Evolutionary conservation across 106 monocot species (phyloP), one percentile per base, ranked within the genome.

Genomic region (Dioscorea zingiberensis): DNA sequence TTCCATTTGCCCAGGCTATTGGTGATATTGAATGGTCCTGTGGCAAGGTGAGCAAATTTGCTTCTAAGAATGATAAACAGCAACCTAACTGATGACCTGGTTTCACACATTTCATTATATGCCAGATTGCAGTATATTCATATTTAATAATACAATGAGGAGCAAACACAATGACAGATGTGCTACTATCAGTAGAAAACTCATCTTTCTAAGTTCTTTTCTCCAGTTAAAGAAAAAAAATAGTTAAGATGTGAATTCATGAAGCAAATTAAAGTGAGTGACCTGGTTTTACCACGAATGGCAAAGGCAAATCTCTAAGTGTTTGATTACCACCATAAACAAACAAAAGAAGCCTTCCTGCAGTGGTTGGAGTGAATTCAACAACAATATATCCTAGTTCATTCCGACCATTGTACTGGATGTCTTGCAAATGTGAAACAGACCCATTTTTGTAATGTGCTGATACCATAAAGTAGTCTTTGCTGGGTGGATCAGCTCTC

Each of bases 1-100:
- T 83, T 91, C 94, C 94, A 95, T 67, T 70, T 80, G 25, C 80
- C 87, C 26, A 73, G 25, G 65, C 85, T 85, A 44, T 78, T 91
- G 18, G 47, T 63, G 25, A 79, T 70, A 76, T 76, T 80, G 13
- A 95, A 47, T 16, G 62, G 23, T 30, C 91, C 94, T 95, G 78
- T 44, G 56, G 78, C 18, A 69, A 78, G 11, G 38, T 10, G 10
- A 38, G 38, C 38, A 38, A 38, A 38, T 38, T 38, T 1, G 6
- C 38, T 8, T 38, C 10, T 38, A 38, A 38, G 38, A 38, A 38
- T 38, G 6, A 38, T 2, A 0, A 38, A 38, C 1, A 38, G 4
- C 1, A 38, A 38, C 38, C 10, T 38, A 38, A 38, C 38, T 6
- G 38, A 0, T 38, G 38, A 0, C 38, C 6, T 38, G 38, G 38